phyloP scores from a whole-genome alignment of 192 early-diverging fungal species.

The Backusella sp. region DNA sequence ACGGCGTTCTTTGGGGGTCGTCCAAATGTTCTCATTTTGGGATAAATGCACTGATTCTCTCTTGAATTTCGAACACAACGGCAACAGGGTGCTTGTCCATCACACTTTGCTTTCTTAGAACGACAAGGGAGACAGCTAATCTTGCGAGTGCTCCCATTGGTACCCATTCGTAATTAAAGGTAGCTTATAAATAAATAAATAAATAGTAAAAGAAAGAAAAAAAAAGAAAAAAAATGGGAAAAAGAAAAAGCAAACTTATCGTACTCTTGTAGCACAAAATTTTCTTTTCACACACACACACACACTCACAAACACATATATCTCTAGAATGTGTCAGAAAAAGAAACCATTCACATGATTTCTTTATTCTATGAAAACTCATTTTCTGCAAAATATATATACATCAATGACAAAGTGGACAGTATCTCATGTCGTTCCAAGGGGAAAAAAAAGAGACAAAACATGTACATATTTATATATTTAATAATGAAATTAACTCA shows the following conservation, averaged over 20 bases:
- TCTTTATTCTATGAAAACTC: neutral
- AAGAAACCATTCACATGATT: neutral
- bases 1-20: conserved; percentile 35
- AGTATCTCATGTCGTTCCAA: no score
- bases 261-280: neutral
- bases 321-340: neutral
- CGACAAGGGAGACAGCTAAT: conserved; percentile 30
- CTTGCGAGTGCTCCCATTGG: conserved; percentile 13
- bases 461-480: no score
- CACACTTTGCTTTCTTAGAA: conserved; percentile 28
- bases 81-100: conserved; percentile 20
- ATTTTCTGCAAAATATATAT: no score
- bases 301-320: neutral
- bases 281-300: neutral
- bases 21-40: conserved; percentile 19
- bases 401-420: no score
- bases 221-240: neutral
- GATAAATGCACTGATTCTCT: conserved; percentile 19
- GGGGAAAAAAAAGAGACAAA: no score
- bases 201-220: neutral
- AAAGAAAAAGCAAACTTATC: neutral
- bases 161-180: neutral
- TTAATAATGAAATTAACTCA: no score
- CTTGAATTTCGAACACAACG: conserved; percentile 15
- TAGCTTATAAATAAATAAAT: neutral